Evolutionary conservation across 768 basidiomycete species (phyloP).

Genomic region (Boletus patriciae): DNA sequence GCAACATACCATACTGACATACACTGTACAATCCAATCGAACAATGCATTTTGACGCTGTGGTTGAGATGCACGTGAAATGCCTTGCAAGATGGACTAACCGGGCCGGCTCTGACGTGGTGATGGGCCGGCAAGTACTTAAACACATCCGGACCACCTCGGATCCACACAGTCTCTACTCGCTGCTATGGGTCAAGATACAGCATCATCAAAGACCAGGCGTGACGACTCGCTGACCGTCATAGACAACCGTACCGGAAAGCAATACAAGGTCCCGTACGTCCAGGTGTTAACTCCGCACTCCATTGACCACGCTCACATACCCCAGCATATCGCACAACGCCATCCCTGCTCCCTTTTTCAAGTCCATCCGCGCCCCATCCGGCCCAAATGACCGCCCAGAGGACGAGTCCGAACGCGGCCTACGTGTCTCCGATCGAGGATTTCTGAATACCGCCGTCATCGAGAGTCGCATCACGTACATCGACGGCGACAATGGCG

Average conservation of each 20-base stretch:
- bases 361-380: conserved; percentile 67
- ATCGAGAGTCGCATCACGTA: conserved; percentile 81
- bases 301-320: not conserved
- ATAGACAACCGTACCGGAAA: conserved; percentile 85
- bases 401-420: conserved; percentile 87
- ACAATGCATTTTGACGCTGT: not conserved
- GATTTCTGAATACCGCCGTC: conserved; percentile 82
- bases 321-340: conserved; percentile 72
- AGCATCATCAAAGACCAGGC: conserved; percentile 12
- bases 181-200: conserved; percentile 29
- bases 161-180: not conserved
- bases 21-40: conserved; percentile 3
- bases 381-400: conserved; percentile 58
- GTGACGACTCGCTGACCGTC: conserved; percentile 54
- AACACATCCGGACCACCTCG: not conserved
- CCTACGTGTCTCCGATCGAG: conserved; percentile 74
- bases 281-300: conserved; percentile 8
- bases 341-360: conserved; percentile 78
- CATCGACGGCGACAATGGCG: conserved; percentile 88
- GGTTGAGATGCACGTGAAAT: conserved; percentile 11
- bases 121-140: not conserved
- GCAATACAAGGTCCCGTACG: conserved; percentile 71
- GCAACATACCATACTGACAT: conserved; percentile 21
- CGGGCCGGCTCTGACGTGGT: not conserved
- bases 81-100: not conserved